Evolutionary conservation across 2,329 filamentous ascomycete genomes (phyloP), one percentile per base, ranked within the genome.

Genomic region (Volutella citrinella): DNA sequence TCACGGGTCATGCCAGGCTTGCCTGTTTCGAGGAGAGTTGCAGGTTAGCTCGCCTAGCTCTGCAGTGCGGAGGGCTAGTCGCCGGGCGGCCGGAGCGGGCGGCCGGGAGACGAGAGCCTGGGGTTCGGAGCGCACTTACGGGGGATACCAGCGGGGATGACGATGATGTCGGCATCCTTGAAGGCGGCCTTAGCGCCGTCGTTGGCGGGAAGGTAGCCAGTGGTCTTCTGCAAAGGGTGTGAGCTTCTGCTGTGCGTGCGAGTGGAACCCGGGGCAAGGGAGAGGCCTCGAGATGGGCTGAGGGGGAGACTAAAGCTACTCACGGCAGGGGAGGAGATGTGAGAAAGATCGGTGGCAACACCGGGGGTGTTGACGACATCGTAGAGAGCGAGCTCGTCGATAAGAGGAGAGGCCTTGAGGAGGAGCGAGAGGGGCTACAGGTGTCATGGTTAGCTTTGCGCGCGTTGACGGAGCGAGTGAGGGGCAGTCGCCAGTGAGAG

Each of bases 1-100:
- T 98, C 93, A 72, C 93, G 89, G 67, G 87, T 96, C 93, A 98
- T 98, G 59, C 93, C 93, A 56, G 93, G 93, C 79, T 97, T 97
- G 71, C 91, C 91, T 96, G 48, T 39, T 8, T 22, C 38, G 34
- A 39, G 36, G 42, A 32, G 32, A 30, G 26, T 32, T 27, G 42
- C 51, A 38, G 52, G 50, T 46, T 41, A 36, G 36, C 26, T 15
- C 10, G 35, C 19, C 21, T 30, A 39, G 23, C 20, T 37, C 42
- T 38, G 39, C 35, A 42, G 38, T 40, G 36, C 25, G 41, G 34
- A 29, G 38, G 36, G 30, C 38, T 32, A 32, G 40, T 37, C 32
- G 42, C 43, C 39, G 46, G 46, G 30, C 38, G 32, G 43, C 39
- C 45, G 38, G 45, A 38, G 26, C 36, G 36, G 31, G 30, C 32